Evolutionary conservation across 306 rosid species (phyloP).

Genomic region (Prunus mongolica): DNA sequence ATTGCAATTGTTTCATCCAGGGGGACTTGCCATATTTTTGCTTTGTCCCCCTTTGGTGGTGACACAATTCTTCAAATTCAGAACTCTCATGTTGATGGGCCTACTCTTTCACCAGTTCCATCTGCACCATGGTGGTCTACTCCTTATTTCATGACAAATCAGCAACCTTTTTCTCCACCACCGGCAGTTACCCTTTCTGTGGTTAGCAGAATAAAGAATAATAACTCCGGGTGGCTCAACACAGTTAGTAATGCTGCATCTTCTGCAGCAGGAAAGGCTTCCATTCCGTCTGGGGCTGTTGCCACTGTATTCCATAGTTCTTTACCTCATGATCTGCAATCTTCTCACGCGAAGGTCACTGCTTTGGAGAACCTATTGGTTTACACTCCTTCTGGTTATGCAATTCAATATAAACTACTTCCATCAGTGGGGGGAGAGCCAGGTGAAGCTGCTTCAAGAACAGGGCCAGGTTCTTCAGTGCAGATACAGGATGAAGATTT

Average conservation of each 20-base stretch:
- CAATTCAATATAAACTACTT: slow-evolving; percentile 70
- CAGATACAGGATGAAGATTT: slow-evolving; percentile 80
- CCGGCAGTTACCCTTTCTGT: slow-evolving; percentile 83
- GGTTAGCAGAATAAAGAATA: slow-evolving; percentile 87
- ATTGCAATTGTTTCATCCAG: slow-evolving; percentile 71
- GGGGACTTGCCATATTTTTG: slow-evolving; percentile 87
- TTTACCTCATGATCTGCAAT: slow-evolving; percentile 42
- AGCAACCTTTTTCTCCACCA: slow-evolving; percentile 55
- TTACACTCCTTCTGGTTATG: slow-evolving; percentile 76
- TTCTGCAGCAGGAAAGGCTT: slow-evolving; percentile 77
- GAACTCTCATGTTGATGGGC: slow-evolving; percentile 55
- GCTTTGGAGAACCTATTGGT: slow-evolving; percentile 83
- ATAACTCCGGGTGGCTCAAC: slow-evolving; percentile 78
- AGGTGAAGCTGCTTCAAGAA: slow-evolving; percentile 52
- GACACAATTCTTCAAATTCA: slow-evolving; percentile 71
- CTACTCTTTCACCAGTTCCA: slow-evolving; percentile 50
- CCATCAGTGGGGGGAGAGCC: slow-evolving; percentile 67
- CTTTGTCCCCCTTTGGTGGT: slow-evolving; percentile 83
- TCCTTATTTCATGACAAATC: slow-evolving; percentile 58
- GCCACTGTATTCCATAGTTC: slow-evolving; percentile 78
- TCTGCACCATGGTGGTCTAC: slow-evolving; percentile 93
- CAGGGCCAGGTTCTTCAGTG: slow-evolving; percentile 44
- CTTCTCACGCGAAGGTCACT: slow-evolving; percentile 37
- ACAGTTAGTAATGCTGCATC: slow-evolving; percentile 84
- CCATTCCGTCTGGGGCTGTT: slow-evolving; percentile 84